Base-by-base conservation (phyloP, 176 grass and related monocot genomes). In the Carex pumila region DNA sequence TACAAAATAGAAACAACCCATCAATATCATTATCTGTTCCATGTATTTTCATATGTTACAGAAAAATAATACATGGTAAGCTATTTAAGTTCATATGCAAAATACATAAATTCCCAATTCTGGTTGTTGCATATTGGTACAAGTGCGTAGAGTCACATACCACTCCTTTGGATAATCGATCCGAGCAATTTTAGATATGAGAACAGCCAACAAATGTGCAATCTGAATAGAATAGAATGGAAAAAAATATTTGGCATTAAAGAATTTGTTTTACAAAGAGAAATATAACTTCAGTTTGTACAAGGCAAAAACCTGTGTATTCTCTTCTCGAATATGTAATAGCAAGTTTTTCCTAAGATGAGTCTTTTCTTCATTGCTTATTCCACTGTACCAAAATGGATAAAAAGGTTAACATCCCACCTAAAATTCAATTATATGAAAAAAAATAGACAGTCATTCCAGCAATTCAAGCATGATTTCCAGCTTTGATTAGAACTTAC, bases 161-260 rank as follows among this genome's bases (percentile, higher is more conserved):
- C 96, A 99, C 37, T 99, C 96, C 90, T 89, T 99, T 79, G 96
- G 96, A 83, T 95, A 99, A 93, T 99, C 96, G 49, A 91, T 90
- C 4, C 96, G 93, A 81, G 96, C 93, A 85, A 99, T 92, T 87
- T 99, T 99, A 43, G 96, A 94, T n/a, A 99, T 90, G 83, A 99
- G 85, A 62, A 99, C 93, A 37, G 96, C 93, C 86, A 99, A 61
- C 81, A 95, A 91, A 90, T 90, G 88, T 57, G 96, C 92, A 77
- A 99, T 95, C 96, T 99, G 86, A 25, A 82, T 67, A 62, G 47
- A 86, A 54, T 62, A 85, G 78, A 56, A 73, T 39, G 37, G 5
- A 62, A 6, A 77, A 37, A 67, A 17, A 7, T 43, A 62, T 29
- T 81, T 12, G 53, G 59, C 37, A 64, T n/a, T 61, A 15, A 49